A percentile compares a stretch with the other conserved stretches of the same genome.
Conservation (phyloP, 441 rosid genomes). For the Daphne laureola region DNA sequence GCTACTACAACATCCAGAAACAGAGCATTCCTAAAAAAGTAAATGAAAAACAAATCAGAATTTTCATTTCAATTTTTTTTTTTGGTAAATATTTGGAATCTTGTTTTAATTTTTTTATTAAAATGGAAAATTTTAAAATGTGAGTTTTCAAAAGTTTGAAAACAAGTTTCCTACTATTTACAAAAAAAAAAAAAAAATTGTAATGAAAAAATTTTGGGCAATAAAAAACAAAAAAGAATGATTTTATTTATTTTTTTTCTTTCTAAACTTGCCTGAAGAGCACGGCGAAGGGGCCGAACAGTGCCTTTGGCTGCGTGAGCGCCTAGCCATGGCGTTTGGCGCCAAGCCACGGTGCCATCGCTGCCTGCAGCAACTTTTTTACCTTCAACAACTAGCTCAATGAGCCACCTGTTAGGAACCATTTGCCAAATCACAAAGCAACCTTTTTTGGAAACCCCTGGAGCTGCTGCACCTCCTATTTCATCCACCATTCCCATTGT, state of each 20-base stretch:
- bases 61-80: too few species aligned
- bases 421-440: slow-evolving; percentile 99
- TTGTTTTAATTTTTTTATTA: too few species aligned
- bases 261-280: slow-evolving; percentile 63
- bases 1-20: slow-evolving; percentile 6
- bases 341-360: slow-evolving; percentile 83
- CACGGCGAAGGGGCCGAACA: slow-evolving; percentile 79
- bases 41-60: background rate
- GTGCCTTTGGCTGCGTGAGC: slow-evolving; percentile 85
- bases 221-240: background rate
- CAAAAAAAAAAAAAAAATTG: too few species aligned
- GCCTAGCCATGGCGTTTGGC: slow-evolving; percentile 88
- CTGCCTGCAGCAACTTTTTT: slow-evolving; percentile 85
- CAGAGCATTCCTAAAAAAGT: slow-evolving; percentile 1
- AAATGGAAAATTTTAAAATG: too few species aligned
- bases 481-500: slow-evolving; percentile 73
- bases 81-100: too few species aligned
- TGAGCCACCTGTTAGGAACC: slow-evolving; percentile 83
- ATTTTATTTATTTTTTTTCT: too few species aligned
- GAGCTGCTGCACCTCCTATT: slow-evolving; percentile 23
- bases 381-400: slow-evolving; percentile 73
- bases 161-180: too few species aligned
- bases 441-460: slow-evolving; percentile 52
- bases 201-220: too few species aligned
- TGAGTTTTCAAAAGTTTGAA: too few species aligned